Base-by-base conservation (phyloP, 108 stramenopile genomes). In the Thalassiosira profunda region DNA sequence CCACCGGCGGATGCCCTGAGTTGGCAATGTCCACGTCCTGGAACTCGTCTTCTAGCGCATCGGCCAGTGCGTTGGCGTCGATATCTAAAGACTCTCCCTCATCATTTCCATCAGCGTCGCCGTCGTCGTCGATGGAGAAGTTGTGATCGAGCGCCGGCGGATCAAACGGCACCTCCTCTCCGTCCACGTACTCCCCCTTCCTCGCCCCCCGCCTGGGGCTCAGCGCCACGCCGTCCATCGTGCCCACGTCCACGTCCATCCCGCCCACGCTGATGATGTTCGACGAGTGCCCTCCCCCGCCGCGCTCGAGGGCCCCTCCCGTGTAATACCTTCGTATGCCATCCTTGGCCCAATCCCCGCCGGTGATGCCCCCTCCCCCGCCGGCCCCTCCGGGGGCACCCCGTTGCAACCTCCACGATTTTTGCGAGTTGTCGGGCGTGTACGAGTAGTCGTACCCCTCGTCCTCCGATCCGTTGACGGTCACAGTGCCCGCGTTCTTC, bases 291-390 rank as follows among this genome's bases (percentile, higher is more conserved):
- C 37, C 3, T 31, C 34, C 5, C 45, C 36, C 46, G 14, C 61
- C 59, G n/a, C 46, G 33, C 17, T 3, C 3, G n/a, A 15, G 36
- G 41, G 26, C 42, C 17, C 60, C 75, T 17, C 75, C 75, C 26
- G 75, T 76, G 53, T 76, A 46, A 76, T 76, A 76, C 36, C 75
- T 35, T 18, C 67, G 52, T 28, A 76, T 41, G 23, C 75, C 75
- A 63, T 76, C 75, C 34, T 48, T 62, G 6, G 20, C 20, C 75
- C 74, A 75, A 54, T 75, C 74, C 5, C 67, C 75, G 14, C 65
- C 65, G 12, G 65, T 67, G 26, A 65, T 44, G 6, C 74, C 72
- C 34, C 53, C 72, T 0, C 25, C 60, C 37, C 44, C 46, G 18
- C 29, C 30, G 10, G n/a, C n/a, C n/a, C n/a, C n/a, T n/a, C 38